Conservation (phyloP, 495 filamentous ascomycete genomes). For the Podospora bellae-mahoneyi region DNA sequence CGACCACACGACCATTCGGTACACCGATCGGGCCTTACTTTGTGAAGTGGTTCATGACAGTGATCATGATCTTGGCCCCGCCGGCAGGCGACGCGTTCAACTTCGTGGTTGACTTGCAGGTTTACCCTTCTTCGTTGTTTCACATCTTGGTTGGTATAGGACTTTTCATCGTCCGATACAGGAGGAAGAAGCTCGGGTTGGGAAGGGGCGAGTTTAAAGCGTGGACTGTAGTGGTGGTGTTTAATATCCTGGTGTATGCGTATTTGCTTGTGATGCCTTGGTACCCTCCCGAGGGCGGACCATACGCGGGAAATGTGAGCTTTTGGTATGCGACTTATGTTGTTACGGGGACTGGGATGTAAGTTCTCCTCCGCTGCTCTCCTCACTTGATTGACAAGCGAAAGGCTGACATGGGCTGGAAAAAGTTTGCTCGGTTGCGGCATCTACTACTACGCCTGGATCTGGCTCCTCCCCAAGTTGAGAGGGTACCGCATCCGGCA, state of each 20-base stretch:
- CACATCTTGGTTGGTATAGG: conserved; percentile 52
- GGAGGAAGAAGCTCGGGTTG: conserved; percentile 47
- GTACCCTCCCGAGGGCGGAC: conserved; percentile 59
- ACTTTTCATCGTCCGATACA: conserved; percentile 51
- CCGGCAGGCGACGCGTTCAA: conserved; percentile 68
- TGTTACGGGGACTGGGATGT: conserved; percentile 55
- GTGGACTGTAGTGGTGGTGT: conserved; percentile 53
- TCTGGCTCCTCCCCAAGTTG: conserved; percentile 49
- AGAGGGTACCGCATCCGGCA: conserved; percentile 54
- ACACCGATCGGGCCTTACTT: conserved; percentile 59
- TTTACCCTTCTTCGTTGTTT: conserved; percentile 55
- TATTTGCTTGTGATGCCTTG: conserved; percentile 62
- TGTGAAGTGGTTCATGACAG: conserved; percentile 56
- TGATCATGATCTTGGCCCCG: conserved; percentile 63
- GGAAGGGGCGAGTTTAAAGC: conserved; percentile 45
- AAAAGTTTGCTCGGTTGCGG: conserved; percentile 47
- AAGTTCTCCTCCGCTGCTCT: conserved; percentile 28
- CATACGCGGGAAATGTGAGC: conserved; percentile 56
- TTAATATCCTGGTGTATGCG: conserved; percentile 52
- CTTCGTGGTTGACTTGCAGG: conserved; percentile 55
- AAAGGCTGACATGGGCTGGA: neutral
- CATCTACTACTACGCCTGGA: conserved; percentile 57
- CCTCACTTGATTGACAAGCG: neutral
- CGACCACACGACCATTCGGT: conserved; percentile 59
- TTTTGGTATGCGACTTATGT: conserved; percentile 68